Evolutionary conservation across 805 yeast species (phyloP).

Genomic region (Lachancea sp.): DNA sequence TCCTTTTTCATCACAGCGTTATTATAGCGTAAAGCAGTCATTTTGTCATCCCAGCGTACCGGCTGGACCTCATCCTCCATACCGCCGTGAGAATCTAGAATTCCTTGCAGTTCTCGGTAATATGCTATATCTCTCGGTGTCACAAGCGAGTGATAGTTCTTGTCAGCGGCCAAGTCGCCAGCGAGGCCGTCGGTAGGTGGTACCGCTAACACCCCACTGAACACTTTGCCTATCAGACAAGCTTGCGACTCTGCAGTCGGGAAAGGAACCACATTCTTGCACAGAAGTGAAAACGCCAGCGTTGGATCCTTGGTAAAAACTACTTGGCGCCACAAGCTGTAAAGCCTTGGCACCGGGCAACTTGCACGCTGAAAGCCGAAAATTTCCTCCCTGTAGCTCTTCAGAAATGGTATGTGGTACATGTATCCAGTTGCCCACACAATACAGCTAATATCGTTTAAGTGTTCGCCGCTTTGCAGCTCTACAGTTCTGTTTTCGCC

Average conservation of each 20-base stretch:
- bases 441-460: constrained; percentile 34
- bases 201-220: constrained; percentile 44
- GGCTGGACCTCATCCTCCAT: constrained; percentile 21
- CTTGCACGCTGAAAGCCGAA: constrained; percentile 19
- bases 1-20: constrained; percentile 17
- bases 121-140: constrained; percentile 24
- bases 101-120: constrained; percentile 20
- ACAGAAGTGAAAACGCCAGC: constrained; percentile 55
- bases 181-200: constrained; percentile 1
- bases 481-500: constrained; percentile 20
- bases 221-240: constrained; percentile 54
- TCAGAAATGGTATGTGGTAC: constrained; percentile 39
- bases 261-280: constrained; percentile 57
- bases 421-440: constrained; percentile 49
- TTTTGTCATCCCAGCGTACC: constrained; percentile 20
- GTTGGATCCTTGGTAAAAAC: constrained; percentile 56
- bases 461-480: constrained; percentile 31
- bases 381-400: constrained; percentile 22
- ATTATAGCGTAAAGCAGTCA: constrained; percentile 14
- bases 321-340: constrained; percentile 53
- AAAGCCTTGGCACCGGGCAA: constrained; percentile 24
- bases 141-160: constrained; percentile 17
- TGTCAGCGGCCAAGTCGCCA: constrained; percentile 4
- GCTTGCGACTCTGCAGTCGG: constrained; percentile 61
- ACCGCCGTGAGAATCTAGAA: constrained; percentile 17